Evolutionary conservation across 1,284 basidiomycete species (phyloP).

Genomic region (Cryptococcus amylolentus): DNA sequence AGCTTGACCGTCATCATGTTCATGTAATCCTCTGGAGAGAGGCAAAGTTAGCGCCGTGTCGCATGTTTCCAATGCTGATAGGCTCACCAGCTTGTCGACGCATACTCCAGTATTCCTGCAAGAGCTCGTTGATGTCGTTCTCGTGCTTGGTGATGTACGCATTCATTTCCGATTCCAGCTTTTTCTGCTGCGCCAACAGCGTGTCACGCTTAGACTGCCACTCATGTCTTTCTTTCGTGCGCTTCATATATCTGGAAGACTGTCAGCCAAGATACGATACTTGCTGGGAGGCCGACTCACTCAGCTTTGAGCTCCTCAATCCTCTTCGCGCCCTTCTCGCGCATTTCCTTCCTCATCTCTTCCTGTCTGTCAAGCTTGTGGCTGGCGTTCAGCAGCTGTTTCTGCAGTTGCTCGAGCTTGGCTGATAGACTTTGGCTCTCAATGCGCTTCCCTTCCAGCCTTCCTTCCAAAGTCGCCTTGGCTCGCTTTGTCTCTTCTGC

Average conservation of each 20-base stretch:
- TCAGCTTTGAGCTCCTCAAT: conserved; percentile 68
- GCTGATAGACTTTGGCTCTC: conserved; percentile 65
- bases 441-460: conserved; percentile 65
- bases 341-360: conserved; percentile 69
- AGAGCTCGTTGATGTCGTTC: conserved; percentile 67
- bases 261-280: not conserved
- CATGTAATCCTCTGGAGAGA: conserved; percentile 44
- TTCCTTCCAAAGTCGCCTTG: conserved; percentile 61
- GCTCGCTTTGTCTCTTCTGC: conserved; percentile 63
- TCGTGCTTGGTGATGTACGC: conserved; percentile 70
- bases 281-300: conserved; percentile 54
- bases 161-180: conserved; percentile 58
- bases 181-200: conserved; percentile 29
- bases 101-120: conserved; percentile 74
- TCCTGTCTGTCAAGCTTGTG: conserved; percentile 72
- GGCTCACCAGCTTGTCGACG: conserved; percentile 68
- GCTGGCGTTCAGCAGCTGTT: conserved; percentile 69
- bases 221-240: conserved; percentile 28
- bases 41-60: not conserved
- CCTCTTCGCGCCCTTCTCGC: conserved; percentile 61
- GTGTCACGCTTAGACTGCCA: conserved; percentile 29
- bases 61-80: too few relatives aligned
- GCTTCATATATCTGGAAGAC: conserved; percentile 22
- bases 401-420: conserved; percentile 65
- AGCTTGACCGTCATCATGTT: conserved; percentile 43